phyloP scores from a whole-genome alignment of 345 rosid species.

The Melaleuca quinquenervia region DNA sequence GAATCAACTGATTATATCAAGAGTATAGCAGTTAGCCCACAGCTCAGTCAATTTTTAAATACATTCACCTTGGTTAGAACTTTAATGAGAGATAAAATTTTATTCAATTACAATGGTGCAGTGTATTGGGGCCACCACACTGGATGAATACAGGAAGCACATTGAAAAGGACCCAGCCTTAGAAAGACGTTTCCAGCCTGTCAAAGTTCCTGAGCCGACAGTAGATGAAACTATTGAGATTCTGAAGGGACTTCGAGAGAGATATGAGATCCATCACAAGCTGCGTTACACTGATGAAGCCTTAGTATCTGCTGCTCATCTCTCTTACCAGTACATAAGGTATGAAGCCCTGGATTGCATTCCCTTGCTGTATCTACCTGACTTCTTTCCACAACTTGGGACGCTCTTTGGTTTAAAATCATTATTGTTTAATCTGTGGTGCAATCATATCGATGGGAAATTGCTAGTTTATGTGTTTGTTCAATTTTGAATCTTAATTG shows the following conservation, averaged over 20 bases:
- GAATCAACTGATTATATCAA: not conserved
- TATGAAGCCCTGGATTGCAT: not conserved
- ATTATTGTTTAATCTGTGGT: not conserved
- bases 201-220: constrained; percentile 92
- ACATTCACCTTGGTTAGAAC: not conserved
- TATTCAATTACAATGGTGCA: constrained; percentile 14
- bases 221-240: constrained; percentile 92
- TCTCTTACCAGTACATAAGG: constrained; percentile 99
- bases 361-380: not conserved
- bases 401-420: not conserved
- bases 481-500: not conserved
- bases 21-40: not conserved
- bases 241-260: constrained; percentile 85
- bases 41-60: not conserved
- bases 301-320: constrained; percentile 74
- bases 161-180: constrained; percentile 99
- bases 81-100: not conserved
- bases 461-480: not conserved
- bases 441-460: not conserved
- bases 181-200: constrained; percentile 98
- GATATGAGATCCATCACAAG: constrained; percentile 98
- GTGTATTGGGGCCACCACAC: constrained; percentile 99
- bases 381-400: not conserved
- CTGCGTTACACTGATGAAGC: constrained; percentile 95
- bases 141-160: constrained; percentile 96